Conservation (phyloP, 257 asterid genomes). For the Penstemon davidsonii region DNA sequence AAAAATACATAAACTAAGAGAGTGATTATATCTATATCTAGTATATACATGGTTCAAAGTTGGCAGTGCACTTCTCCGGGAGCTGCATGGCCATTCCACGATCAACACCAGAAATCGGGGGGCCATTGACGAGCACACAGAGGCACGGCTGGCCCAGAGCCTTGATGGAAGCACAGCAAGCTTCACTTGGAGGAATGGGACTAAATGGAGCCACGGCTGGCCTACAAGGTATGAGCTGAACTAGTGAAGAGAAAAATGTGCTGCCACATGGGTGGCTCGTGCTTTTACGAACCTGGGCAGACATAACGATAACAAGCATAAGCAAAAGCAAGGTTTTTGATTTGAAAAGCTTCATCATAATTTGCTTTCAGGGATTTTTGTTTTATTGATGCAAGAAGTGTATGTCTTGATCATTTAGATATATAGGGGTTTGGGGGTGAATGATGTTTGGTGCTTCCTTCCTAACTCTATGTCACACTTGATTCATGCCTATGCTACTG, state of each 20-base stretch:
- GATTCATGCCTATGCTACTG: slow-evolving; percentile 31
- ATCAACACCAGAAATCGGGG: slow-evolving; percentile 90
- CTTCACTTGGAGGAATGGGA: slow-evolving; percentile 69
- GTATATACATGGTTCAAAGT: slow-evolving; percentile 17
- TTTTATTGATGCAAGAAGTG: neutral
- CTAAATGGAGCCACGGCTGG: slow-evolving; percentile 76
- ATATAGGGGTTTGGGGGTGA: slow-evolving; percentile 28
- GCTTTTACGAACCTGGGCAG: slow-evolving; percentile 38
- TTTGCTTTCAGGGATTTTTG: neutral
- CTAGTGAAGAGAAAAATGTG: slow-evolving; percentile 80
- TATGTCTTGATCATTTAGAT: slow-evolving; percentile 3
- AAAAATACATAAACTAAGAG: neutral
- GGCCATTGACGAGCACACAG: slow-evolving; percentile 85
- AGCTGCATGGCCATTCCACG: slow-evolving; percentile 80
- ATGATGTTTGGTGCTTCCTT: slow-evolving; percentile 45
- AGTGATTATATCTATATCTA: neutral
- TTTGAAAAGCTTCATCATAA: slow-evolving; percentile 37
- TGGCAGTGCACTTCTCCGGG: slow-evolving; percentile 67
- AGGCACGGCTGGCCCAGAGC: slow-evolving; percentile 93
- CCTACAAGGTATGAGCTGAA: slow-evolving; percentile 93
- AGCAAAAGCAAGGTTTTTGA: slow-evolving; percentile 28
- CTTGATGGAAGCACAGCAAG: slow-evolving; percentile 81
- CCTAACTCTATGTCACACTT: slow-evolving; percentile 64
- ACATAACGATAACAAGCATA: slow-evolving; percentile 36
- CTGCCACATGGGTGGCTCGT: slow-evolving; percentile 59